Percentiles rank a stretch among this genome's conserved stretches.
Evolutionary conservation across 192 early-diverging fungal genomes (phyloP).

Genomic region (Coemansia reversa): DNA sequence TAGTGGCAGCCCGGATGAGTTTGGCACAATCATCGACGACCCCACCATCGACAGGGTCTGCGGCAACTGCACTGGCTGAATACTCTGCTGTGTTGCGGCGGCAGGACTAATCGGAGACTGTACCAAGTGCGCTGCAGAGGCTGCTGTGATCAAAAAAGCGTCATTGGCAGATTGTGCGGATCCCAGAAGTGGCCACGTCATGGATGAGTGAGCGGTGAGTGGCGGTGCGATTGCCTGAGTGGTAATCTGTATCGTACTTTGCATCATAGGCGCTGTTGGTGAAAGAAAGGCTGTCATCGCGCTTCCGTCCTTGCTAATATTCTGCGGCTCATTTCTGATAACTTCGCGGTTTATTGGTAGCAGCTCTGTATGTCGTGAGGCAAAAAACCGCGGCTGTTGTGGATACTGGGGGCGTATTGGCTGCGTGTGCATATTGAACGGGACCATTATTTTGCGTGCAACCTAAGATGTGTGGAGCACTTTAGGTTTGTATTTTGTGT

Average conservation of each 20-base stretch:
- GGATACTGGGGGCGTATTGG: constrained; percentile 5
- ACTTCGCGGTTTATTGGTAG: constrained; percentile 29
- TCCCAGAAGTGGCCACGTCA: background rate
- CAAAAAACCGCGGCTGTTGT: constrained; percentile 26
- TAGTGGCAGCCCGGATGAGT: too few relatives aligned
- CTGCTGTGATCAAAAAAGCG: constrained; percentile 3
- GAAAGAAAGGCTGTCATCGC: background rate
- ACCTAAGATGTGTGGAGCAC: background rate
- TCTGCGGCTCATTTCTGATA: constrained; percentile 6
- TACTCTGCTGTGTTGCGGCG: background rate
- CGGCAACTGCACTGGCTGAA: constrained; percentile 4
- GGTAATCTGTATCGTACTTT: background rate
- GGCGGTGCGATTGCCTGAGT: constrained; percentile 2
- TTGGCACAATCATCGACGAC: too few relatives aligned
- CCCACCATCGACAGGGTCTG: background rate
- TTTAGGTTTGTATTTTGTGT: too few relatives aligned
- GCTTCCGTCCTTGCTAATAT: too few relatives aligned
- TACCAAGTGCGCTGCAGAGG: background rate
- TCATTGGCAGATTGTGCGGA: constrained; percentile 1
- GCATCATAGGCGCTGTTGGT: background rate
- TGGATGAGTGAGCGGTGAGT: background rate
- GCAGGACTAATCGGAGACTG: too few relatives aligned
- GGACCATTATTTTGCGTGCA: constrained; percentile 5
- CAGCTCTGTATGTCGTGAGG: constrained; percentile 14
- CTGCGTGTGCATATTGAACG: background rate